Base-by-base conservation (phyloP, 2,329 filamentous ascomycete species). In the Fusarium temperatum region DNA sequence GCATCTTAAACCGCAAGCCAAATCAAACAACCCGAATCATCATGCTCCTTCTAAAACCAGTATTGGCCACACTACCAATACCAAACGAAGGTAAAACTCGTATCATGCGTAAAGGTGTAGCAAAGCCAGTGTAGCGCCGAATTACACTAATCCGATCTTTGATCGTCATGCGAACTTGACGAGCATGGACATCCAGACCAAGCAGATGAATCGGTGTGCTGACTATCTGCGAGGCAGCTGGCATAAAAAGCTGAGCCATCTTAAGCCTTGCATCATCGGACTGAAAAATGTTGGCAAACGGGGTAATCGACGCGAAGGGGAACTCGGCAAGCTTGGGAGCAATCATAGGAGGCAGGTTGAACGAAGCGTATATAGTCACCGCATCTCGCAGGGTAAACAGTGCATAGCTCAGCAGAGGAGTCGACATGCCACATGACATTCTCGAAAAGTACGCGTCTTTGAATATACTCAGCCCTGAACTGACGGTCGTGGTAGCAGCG, bases 191-290 rank as follows among this genome's bases (percentile, higher is more conserved):
- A 3, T 78, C 76, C n/a, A 78, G 35, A 15, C 76, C 76, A 17
- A 77, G 55, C 6, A 78, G 57, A 39, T 78, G 76, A n/a, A 78
- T 71, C 8, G 76, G 76, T 20, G 76, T 78, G 48, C 73, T 78
- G 26, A 78, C 53, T 12, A 78, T 5, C 50, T 78, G 76, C 28
- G 76, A 73, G 0, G 75, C 72, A 9, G 75, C 76, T 9, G 76
- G 76, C 63, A 75, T 77, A 24, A 78, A 32, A 0, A 78, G 24
- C 26, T 78, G 76, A 4, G 76, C 75, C 58, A 78, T 62, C 63
- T 76, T 77, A 24, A 78, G 54, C 14, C 76, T 76, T 4, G 73
- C 70, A 5, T 77, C 76, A 9, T 78, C 76, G 0, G 75, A 77
- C 22, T 68, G 48, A 14, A 78, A 75, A 6, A 77, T 60, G 17